These are phyloP conservation scores for Ochetophila trinervis DNA, from an alignment of 306 rosid species.

Conservation along the genomic window DNA sequence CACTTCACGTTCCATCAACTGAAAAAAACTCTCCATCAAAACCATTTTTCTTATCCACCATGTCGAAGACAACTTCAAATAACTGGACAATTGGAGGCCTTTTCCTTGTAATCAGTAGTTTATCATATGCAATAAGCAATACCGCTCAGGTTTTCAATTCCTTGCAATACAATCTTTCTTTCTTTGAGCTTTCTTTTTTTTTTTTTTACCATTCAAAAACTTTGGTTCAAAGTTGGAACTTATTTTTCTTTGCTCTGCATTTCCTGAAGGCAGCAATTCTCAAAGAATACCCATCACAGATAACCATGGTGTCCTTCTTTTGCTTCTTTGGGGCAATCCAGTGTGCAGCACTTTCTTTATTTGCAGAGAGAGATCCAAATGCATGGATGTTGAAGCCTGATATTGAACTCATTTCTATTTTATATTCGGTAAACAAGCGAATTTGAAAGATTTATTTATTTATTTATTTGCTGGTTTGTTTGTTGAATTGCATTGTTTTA, in stretches of 20 bases:
- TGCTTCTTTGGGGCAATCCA: constrained; percentile 69
- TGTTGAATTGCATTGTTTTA: not conserved
- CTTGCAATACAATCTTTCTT: not conserved
- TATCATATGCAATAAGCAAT: constrained; percentile 43
- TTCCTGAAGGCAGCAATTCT: constrained; percentile 55
- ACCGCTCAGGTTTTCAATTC: constrained; percentile 42
- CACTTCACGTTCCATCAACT: not conserved
- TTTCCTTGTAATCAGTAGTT: constrained; percentile 41
- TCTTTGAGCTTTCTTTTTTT: not conserved
- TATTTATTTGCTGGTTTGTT: not conserved
- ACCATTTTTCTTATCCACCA: not conserved
- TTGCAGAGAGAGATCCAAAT: constrained; percentile 42
- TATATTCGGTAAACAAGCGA: constrained; percentile 52
- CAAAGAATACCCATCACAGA: constrained; percentile 52
- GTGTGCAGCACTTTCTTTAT: constrained; percentile 39
- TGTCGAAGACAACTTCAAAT: constrained; percentile 17
- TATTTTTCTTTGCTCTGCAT: constrained; percentile 16
- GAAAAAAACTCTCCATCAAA: not conserved
- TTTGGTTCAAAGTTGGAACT: constrained; percentile 14
- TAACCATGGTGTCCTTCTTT: constrained; percentile 55
- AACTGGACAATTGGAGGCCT: constrained; percentile 58
- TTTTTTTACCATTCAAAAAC: not conserved
- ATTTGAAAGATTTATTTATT: not conserved
- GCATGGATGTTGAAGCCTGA: constrained; percentile 48
- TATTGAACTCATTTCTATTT: constrained; percentile 44